Percentiles rank a stretch among this genome's conserved stretches.
phyloP scores from a whole-genome alignment of 2,329 filamentous ascomycete species.

The Fusarium sublunatum region DNA sequence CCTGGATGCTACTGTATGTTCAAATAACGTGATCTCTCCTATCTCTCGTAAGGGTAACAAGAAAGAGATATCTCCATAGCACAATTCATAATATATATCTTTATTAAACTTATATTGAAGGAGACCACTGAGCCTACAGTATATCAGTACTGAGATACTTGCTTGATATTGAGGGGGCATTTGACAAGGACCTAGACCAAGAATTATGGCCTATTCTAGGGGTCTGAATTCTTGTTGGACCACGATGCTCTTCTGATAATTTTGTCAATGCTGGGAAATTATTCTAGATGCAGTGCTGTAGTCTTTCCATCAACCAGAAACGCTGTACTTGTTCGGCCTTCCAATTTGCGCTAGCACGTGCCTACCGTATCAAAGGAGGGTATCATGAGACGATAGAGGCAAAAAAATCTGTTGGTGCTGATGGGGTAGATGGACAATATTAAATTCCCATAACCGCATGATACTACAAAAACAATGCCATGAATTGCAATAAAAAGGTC shows the following conservation, averaged over 20 bases:
- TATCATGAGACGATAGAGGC: constrained; percentile 14
- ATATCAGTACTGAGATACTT: too few species aligned
- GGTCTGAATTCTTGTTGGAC: too few species aligned
- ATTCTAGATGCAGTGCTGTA: too few species aligned
- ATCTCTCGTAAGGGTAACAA: too few species aligned
- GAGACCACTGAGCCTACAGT: too few species aligned
- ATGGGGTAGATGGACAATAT: background rate
- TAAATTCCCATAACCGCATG: background rate
- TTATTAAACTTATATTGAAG: background rate
- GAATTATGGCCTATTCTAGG: too few species aligned
- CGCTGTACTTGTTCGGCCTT: constrained; percentile 9
- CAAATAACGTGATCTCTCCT: too few species aligned
- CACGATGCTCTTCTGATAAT: too few species aligned
- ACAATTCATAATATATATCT: background rate
- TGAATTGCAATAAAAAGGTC: background rate
- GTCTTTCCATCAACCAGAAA: constrained; percentile 5
- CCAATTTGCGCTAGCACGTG: constrained; percentile 3
- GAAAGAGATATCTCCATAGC: background rate
- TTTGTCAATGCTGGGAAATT: too few species aligned
- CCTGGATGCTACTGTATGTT: background rate
- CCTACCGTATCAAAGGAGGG: background rate
- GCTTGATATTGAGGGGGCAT: too few species aligned
- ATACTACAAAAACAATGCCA: background rate
- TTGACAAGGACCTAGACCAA: too few species aligned
- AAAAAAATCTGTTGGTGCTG: background rate